These are phyloP conservation scores for Gastrolobium villosum DNA, from an alignment of 306 rosid genomes.

Conservation along the genomic window DNA sequence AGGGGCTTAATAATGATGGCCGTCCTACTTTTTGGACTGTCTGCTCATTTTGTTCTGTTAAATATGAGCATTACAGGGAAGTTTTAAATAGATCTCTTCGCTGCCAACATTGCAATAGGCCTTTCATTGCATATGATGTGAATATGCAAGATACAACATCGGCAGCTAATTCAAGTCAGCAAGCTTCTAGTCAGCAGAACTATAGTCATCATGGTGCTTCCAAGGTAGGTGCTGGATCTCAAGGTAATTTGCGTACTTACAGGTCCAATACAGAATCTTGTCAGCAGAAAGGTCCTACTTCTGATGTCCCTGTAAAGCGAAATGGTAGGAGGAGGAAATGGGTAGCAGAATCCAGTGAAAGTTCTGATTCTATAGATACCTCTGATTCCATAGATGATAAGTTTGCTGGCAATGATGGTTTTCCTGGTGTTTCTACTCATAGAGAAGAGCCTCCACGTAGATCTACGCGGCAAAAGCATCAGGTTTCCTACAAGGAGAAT, in stretches of 20 bases:
- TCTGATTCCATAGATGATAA: conserved; percentile 70
- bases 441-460: conserved; percentile 70
- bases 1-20: conserved; percentile 53
- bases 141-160: conserved; percentile 50
- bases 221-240: conserved; percentile 60
- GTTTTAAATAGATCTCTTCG: conserved; percentile 69
- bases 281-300: conserved; percentile 44
- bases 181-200: conserved; percentile 60
- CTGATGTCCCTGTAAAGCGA: conserved; percentile 54
- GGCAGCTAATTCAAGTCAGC: conserved; percentile 56
- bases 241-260: conserved; percentile 49
- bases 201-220: conserved; percentile 47
- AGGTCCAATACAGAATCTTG: conserved; percentile 45
- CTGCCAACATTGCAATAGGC: conserved; percentile 72
- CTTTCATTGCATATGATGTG: conserved; percentile 73
- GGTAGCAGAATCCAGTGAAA: conserved; percentile 68
- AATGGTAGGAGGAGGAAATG: conserved; percentile 64
- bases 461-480: conserved; percentile 75
- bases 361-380: conserved; percentile 60
- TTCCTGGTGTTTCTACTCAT: conserved; percentile 46
- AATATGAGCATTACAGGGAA: conserved; percentile 68
- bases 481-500: conserved; percentile 79
- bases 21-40: conserved; percentile 77
- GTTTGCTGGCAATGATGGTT: conserved; percentile 49
- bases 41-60: conserved; percentile 75